phyloP scores from a whole-genome alignment of 2,329 filamentous ascomycete genomes.

The Xylaria sp. region DNA sequence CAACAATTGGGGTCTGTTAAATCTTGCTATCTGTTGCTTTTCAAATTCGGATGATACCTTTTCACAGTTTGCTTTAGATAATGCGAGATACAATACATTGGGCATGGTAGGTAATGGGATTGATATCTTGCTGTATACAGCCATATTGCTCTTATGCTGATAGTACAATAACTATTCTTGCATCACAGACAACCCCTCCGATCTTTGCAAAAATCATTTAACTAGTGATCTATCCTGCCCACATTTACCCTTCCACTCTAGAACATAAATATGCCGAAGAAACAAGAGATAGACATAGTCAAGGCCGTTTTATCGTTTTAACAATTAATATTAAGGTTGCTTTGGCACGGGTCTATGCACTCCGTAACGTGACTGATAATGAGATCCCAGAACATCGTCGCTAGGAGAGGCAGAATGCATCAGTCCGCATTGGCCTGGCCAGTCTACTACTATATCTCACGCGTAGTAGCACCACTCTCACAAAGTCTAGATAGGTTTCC shows the following conservation, averaged over 20 bases:
- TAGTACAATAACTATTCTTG: conserved; percentile 7
- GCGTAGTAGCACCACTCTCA: no score
- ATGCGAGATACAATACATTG: conserved; percentile 23
- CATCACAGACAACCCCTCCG: neutral
- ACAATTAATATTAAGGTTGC: neutral
- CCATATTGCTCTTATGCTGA: conserved; percentile 6
- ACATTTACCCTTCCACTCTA: neutral
- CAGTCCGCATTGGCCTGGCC: neutral
- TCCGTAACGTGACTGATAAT: neutral
- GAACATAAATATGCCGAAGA: neutral
- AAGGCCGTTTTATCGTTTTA: neutral
- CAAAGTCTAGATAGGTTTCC: no score
- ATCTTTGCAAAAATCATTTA: neutral
- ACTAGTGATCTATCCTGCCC: neutral
- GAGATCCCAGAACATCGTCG: no score
- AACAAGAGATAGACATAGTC: neutral
- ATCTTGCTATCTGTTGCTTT: conserved; percentile 26
- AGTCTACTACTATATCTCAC: neutral
- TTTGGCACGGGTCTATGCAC: neutral
- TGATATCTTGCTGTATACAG: conserved; percentile 2
- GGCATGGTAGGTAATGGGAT: neutral
- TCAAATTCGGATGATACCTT: conserved; percentile 37
- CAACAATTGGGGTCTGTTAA: conserved; percentile 9
- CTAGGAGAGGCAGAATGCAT: neutral
- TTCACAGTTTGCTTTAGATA: conserved; percentile 33